Conservation (phyloP, 2,329 filamentous ascomycete genomes). For the Arthrobotrys conoides region DNA sequence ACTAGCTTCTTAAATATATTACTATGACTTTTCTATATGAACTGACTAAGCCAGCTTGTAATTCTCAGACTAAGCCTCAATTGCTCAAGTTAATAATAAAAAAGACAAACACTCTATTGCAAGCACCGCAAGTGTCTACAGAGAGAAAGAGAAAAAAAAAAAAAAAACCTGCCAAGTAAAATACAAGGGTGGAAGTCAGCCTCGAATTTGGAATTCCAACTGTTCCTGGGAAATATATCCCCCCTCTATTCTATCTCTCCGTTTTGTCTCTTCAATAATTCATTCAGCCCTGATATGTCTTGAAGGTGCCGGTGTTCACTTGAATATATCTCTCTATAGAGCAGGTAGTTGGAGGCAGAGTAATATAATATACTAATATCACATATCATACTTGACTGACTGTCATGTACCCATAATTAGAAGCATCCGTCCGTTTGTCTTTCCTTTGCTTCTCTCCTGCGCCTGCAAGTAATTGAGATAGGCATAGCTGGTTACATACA, state of each 20-base stretch:
- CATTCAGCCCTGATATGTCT: not conserved
- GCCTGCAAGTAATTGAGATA: not conserved
- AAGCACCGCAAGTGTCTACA: too few species aligned
- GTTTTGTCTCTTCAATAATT: too few species aligned
- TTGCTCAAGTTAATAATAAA: not conserved
- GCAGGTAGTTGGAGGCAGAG: not conserved
- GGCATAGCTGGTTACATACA: not conserved
- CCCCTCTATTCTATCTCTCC: not conserved
- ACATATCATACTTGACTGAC: too few species aligned
- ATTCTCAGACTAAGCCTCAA: too few species aligned
- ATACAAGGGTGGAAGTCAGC: conserved; percentile 26
- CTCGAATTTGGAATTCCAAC: conserved; percentile 54
- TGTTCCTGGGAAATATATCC: conserved; percentile 4
- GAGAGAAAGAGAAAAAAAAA: not conserved
- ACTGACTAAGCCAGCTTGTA: not conserved
- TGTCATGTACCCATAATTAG: conserved; percentile 43
- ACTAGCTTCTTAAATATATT: not conserved
- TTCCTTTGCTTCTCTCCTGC: too few species aligned
- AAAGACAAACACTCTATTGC: too few species aligned
- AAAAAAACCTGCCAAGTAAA: conserved; percentile 28
- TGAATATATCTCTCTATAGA: too few species aligned
- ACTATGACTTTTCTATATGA: not conserved
- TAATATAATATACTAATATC: not conserved
- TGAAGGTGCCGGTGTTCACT: too few species aligned
- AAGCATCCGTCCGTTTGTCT: not conserved